Percentiles rank a stretch among this genome's conserved stretches.
These are phyloP conservation scores for Diaporthe batatas DNA, from an alignment of 2,329 filamentous ascomycete species.

Conservation along the genomic window DNA sequence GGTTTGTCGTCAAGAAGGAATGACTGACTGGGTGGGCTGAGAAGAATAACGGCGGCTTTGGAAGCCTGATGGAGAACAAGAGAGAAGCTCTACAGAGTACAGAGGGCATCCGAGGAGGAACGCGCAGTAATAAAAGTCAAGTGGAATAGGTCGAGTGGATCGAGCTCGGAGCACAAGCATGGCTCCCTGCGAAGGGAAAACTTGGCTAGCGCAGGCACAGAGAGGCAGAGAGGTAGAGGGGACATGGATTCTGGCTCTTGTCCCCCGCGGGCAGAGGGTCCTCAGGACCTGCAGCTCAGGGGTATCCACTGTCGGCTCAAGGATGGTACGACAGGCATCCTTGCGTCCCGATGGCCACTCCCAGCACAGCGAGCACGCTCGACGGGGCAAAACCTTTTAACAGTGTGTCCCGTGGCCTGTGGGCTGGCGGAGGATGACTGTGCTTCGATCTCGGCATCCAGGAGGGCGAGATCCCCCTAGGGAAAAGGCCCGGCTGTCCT, in stretches of 20 bases:
- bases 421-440: background rate
- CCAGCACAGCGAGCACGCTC: background rate
- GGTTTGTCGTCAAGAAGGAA: conserved; percentile 28
- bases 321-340: conserved; percentile 32
- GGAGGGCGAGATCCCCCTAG: conserved; percentile 9
- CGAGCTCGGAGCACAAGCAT: conserved; percentile 33
- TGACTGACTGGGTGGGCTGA: conserved; percentile 21
- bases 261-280: background rate
- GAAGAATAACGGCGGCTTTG: conserved; percentile 26
- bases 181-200: conserved; percentile 28
- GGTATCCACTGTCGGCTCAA: conserved; percentile 25
- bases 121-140: conserved; percentile 37
- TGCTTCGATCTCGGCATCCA: conserved; percentile 11
- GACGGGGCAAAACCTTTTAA: conserved; percentile 22
- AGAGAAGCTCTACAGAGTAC: conserved; percentile 33
- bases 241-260: background rate
- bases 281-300: conserved; percentile 10
- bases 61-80: conserved; percentile 17
- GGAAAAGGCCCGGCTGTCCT: background rate
- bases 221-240: background rate
- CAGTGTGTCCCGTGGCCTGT: background rate
- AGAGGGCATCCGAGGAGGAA: conserved; percentile 18
- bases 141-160: conserved; percentile 36
- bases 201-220: conserved; percentile 17
- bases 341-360: conserved; percentile 17